Percentiles rank a stretch among this genome's conserved stretches.
Conservation (phyloP, 495 filamentous ascomycete species). For the Tuber calosporum region DNA sequence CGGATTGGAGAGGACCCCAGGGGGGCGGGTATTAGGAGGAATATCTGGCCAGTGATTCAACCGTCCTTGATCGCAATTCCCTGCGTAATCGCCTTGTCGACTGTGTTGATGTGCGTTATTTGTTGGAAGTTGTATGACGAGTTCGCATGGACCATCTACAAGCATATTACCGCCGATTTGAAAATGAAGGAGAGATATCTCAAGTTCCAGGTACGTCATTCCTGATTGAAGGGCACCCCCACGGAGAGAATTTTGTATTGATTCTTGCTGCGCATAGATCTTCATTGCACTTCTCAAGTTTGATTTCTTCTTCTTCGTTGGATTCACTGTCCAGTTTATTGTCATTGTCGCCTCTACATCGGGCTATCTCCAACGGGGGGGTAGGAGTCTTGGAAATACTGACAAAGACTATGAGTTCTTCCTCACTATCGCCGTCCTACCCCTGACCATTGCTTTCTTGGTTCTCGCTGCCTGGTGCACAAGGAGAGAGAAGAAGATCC, state of each 20-base stretch:
- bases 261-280: slow-evolving; percentile 52
- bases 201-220: slow-evolving; percentile 73
- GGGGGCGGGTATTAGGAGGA: slow-evolving; percentile 43
- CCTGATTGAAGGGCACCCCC: slow-evolving; percentile 7
- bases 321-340: slow-evolving; percentile 94
- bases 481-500: slow-evolving; percentile 67
- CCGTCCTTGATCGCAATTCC: slow-evolving; percentile 82
- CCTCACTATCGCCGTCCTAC: slow-evolving; percentile 80
- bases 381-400: slow-evolving; percentile 4
- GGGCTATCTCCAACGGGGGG: slow-evolving; percentile 12
- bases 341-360: slow-evolving; percentile 70
- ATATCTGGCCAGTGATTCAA: slow-evolving; percentile 60
- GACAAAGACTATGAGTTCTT: slow-evolving; percentile 62
- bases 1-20: slow-evolving; percentile 36
- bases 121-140: slow-evolving; percentile 96
- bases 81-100: slow-evolving; percentile 68
- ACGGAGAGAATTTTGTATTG: neutral
- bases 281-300: slow-evolving; percentile 97
- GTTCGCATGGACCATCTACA: slow-evolving; percentile 98
- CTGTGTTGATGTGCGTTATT: slow-evolving; percentile 62
- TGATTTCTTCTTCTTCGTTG: slow-evolving; percentile 99
- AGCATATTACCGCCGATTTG: slow-evolving; percentile 96
- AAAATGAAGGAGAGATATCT: slow-evolving; percentile 94
- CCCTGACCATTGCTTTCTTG: slow-evolving; percentile 81
- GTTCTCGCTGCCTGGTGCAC: slow-evolving; percentile 76